These are phyloP conservation scores for Parietaria judaica DNA, from an alignment of 306 rosid species.

Conservation along the genomic window DNA sequence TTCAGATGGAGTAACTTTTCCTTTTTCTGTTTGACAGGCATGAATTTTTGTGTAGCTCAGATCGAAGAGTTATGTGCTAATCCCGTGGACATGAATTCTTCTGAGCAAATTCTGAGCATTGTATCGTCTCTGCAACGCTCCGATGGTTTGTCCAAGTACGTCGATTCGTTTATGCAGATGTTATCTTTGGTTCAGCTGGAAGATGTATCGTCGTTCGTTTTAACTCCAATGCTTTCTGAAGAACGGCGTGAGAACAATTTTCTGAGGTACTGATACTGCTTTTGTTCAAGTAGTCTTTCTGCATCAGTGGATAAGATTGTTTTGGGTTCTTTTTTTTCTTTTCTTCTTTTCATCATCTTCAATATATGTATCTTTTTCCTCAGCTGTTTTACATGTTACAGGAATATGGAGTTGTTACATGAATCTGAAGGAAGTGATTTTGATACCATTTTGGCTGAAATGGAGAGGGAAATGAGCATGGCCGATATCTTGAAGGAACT, in stretches of 20 bases:
- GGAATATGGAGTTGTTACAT: constrained; percentile 62
- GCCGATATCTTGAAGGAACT: constrained; percentile 94
- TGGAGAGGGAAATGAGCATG: constrained; percentile 93
- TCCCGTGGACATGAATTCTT: constrained; percentile 44
- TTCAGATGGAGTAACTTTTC: background rate
- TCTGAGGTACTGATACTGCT: constrained; percentile 42
- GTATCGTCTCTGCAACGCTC: constrained; percentile 74
- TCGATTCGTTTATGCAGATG: constrained; percentile 97
- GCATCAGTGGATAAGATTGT: background rate
- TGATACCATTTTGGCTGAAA: constrained; percentile 91
- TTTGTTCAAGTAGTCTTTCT: constrained; percentile 13
- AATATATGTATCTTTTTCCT: constrained; percentile 9
- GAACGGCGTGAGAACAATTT: constrained; percentile 61
- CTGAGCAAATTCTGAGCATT: constrained; percentile 63
- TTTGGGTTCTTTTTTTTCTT: background rate
- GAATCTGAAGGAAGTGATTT: constrained; percentile 68
- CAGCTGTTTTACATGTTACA: constrained; percentile 21
- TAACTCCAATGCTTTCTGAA: constrained; percentile 72
- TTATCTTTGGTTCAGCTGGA: constrained; percentile 64
- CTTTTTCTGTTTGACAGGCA: constrained; percentile 40
- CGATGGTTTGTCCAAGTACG: constrained; percentile 74
- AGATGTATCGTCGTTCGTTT: constrained; percentile 48
- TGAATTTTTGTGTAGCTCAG: constrained; percentile 74
- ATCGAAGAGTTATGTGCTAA: constrained; percentile 66
- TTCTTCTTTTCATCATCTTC: constrained; percentile 6